Evolutionary conservation across 495 filamentous ascomycete genomes (phyloP).

Genomic region (Annulohypoxylon nitens): DNA sequence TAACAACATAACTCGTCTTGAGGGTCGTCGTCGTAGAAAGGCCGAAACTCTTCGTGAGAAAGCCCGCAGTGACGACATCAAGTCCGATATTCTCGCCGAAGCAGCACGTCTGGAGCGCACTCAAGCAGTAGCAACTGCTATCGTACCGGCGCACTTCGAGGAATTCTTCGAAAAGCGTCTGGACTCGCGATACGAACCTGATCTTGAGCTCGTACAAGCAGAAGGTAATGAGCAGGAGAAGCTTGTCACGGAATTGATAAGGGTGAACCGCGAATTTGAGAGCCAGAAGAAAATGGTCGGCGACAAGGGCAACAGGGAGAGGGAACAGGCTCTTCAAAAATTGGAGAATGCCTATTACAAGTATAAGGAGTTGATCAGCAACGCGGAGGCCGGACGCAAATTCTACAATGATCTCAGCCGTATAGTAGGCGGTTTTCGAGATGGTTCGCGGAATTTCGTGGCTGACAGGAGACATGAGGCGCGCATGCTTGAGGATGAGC

Average conservation of each 20-base stretch:
- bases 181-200: constrained; percentile 77
- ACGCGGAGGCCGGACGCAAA: constrained; percentile 88
- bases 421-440: constrained; percentile 79
- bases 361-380: constrained; percentile 93
- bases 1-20: constrained; percentile 85
- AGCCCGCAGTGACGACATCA: constrained; percentile 89
- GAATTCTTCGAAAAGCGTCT: constrained; percentile 88
- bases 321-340: constrained; percentile 87
- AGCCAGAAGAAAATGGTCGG: constrained; percentile 72
- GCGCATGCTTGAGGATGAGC: constrained; percentile 75
- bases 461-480: constrained; percentile 86
- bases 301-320: constrained; percentile 78
- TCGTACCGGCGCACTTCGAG: constrained; percentile 91
- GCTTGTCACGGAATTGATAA: constrained; percentile 72
- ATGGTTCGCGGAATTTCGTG: constrained; percentile 82
- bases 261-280: constrained; percentile 83
- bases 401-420: constrained; percentile 97
- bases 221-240: constrained; percentile 84
- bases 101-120: constrained; percentile 86
- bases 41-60: constrained; percentile 82
- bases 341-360: constrained; percentile 93
- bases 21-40: constrained; percentile 79
- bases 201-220: constrained; percentile 74
- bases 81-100: constrained; percentile 82
- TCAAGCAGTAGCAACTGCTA: constrained; percentile 79